These are phyloP conservation scores for Cetradonia linearis DNA, from an alignment of 495 filamentous ascomycete genomes.

Conservation along the genomic window DNA sequence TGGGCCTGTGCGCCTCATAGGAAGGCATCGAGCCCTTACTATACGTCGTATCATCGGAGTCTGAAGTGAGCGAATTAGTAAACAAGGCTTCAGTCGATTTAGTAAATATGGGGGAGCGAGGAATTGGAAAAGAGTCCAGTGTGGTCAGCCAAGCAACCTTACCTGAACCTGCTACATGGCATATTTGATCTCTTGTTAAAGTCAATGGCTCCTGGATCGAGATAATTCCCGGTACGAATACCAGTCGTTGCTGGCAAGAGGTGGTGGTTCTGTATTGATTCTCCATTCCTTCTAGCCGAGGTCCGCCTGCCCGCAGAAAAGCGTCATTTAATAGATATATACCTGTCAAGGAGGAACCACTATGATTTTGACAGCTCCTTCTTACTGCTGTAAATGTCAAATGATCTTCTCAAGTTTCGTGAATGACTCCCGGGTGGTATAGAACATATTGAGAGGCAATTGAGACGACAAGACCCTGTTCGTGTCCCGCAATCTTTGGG, in stretches of 20 bases:
- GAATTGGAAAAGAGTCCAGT: neutral
- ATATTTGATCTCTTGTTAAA: neutral
- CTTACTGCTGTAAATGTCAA: neutral
- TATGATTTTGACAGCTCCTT: neutral
- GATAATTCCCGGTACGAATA: no score
- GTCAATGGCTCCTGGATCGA: neutral
- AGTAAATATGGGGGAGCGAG: neutral
- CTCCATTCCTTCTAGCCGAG: neutral
- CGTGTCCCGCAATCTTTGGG: neutral
- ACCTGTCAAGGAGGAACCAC: neutral
- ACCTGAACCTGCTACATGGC: neutral
- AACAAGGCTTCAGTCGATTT: neutral
- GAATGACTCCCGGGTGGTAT: neutral
- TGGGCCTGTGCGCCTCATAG: neutral
- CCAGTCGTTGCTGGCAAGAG: neutral
- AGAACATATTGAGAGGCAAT: neutral
- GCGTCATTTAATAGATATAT: neutral
- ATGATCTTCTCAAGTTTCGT: neutral
- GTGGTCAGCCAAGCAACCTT: neutral
- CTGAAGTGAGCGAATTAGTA: neutral
- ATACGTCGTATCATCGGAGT: neutral
- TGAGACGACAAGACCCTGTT: neutral
- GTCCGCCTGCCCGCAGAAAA: constrained; percentile 4
- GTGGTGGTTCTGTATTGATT: neutral
- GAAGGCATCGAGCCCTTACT: constrained; percentile 3